Base-by-base conservation (phyloP, 2,329 filamentous ascomycete genomes). In the Xylariaceae sp. region DNA sequence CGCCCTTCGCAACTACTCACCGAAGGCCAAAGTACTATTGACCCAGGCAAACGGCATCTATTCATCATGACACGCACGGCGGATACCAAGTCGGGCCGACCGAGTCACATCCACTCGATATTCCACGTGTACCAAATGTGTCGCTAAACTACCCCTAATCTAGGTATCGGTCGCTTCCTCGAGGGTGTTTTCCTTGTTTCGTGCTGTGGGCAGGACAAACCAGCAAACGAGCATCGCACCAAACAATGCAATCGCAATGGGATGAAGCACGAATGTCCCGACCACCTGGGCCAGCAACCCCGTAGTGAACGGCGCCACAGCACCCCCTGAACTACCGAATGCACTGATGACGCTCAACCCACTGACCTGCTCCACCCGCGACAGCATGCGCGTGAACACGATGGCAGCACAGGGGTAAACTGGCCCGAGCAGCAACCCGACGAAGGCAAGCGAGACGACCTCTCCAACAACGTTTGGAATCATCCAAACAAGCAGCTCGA, bases 401-500 rank as follows among this genome's bases (percentile, higher is more conserved):
- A 82, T 81, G 2, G 83, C 80, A 0, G 86, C 83, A 69, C 88
- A 92, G 0, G 90, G 89, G 69, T 92, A 95, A 3, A 95, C 80
- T 0, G 90, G 90, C 0, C 91, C 90, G 0, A 95, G 77, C 35
- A 94, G 73, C 6, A 94, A 74, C 10, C 91, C 91, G 15, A 94
- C 80, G 23, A 94, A 75, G 73, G 84, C 77, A 2, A 89, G 81
- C 2, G 85, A 82, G 1, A 89, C 86, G 15, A 86, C 84, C 64
- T 88, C 81, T 11, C 86, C 86, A 37, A 89, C 76, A n/a, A 92
- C 76, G 69, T 90, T 90, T 1, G 89, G 89, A 30, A 92, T 81
- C 37, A 85, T 76, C 90, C 90, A 94, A 8, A 90, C 86, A 30
- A 94, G 77, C n/a, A 92, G 72, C 74, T 94, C 83, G 64, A 93